Evolutionary conservation across 805 yeast species (phyloP).

Genomic region (Hanseniaspora thailandica): DNA sequence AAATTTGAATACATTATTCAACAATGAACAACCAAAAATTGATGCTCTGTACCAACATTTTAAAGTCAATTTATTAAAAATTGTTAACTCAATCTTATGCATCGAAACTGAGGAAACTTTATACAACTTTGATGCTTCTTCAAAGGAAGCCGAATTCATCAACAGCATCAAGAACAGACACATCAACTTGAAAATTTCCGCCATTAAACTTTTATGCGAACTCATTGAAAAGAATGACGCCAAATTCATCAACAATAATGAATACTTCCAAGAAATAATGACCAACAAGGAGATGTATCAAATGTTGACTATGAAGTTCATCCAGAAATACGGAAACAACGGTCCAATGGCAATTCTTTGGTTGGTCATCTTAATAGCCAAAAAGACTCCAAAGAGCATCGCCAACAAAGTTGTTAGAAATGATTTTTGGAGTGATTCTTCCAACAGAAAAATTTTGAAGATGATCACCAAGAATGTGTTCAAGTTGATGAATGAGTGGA

Average conservation of each 20-base stretch:
- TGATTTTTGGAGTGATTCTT: constrained; percentile 16
- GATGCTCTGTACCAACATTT: constrained; percentile 52
- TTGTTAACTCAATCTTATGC: constrained; percentile 40
- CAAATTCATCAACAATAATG: neutral
- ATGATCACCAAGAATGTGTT: constrained; percentile 24
- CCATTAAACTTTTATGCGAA: neutral
- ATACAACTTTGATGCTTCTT: neutral
- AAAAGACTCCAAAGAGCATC: neutral
- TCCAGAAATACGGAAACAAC: neutral
- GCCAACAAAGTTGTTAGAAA: neutral
- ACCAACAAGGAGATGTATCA: neutral
- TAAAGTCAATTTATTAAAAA: constrained; percentile 43
- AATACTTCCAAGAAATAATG: neutral
- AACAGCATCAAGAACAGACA: neutral
- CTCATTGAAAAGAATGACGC: neutral
- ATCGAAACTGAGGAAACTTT: constrained; percentile 51
- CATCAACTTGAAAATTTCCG: neutral
- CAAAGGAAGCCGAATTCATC: neutral
- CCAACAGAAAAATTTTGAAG: constrained; percentile 26
- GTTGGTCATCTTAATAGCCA: neutral
- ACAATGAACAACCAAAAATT: constrained; percentile 45
- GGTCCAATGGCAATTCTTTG: neutral
- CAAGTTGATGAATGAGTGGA: constrained; percentile 20
- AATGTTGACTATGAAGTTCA: neutral
- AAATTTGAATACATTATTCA: constrained; percentile 33